Evolutionary conservation across 495 filamentous ascomycete genomes (phyloP), one percentile per base, ranked within the genome.

Genomic region (Clohesyomyces aquaticus): DNA sequence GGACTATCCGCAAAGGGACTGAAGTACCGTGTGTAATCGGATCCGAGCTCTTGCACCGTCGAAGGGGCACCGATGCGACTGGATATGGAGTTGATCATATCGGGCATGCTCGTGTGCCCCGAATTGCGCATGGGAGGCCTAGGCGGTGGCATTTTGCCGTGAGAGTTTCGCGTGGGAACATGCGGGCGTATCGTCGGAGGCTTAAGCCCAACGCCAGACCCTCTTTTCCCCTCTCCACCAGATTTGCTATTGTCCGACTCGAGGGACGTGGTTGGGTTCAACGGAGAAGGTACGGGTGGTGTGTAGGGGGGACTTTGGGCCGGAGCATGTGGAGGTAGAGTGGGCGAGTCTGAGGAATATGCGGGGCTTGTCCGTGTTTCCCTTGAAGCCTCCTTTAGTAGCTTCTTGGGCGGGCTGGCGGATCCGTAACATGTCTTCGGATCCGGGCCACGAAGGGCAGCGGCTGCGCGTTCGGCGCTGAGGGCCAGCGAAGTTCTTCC

Each of bases 1-100:
- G 29, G 29, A 55, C 66, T 69, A 47, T 63, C 61, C 0, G 66
- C 32, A 56, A 76, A 73, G 48, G 73, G 67, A 68, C 67, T 72
- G 73, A 72, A 74, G 73, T 81, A 82, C 56, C 80, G 63, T 12
- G 79, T 80, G 57, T 80, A 82, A 59, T 79, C 79, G 4, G 70
- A 64, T 3, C 79, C 77, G 9, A 81, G 47, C 55, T 81, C 77
- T n/a, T 66, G 66, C 41, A 80, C 48, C 27, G 48, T 68, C 42
- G 68, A 45, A 9, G 74, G 69, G 22, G 25, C 56, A 35, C 45
- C 45, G n/a, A 48, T 14, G 9, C 43, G 26, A 35, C 25, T 27
- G n/a, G 57, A 22, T 11, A 55, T 35, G 2, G 26, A n/a, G 10
- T 53, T 26, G 1, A 22, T 6, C 58, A 65, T 4, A 12, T 66